Base-by-base conservation (phyloP, 495 filamentous ascomycete species). In the Xylaria telfairii region DNA sequence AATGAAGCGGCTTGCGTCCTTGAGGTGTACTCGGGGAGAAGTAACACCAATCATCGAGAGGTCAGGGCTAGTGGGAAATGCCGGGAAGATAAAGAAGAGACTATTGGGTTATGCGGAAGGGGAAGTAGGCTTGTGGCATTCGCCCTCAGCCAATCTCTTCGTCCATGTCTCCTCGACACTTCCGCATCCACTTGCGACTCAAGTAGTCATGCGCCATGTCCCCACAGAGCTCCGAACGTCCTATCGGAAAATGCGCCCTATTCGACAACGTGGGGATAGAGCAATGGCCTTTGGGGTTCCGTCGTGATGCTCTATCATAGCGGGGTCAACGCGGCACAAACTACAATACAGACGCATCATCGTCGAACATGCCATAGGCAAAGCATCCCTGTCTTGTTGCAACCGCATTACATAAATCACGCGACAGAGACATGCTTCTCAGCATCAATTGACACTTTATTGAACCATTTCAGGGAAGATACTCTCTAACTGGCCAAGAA, bases 191-290 rank as follows among this genome's bases (percentile, higher is more conserved):
- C 53, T 37, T 60, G 19, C 24, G 24, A 41, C 21, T 42, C 53
- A 53, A 37, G 56, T 21, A 63, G 32, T 69, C 67, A 60, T 63
- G 59, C 57, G 57, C 49, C 56, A 26, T 34, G 61, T 72, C 72
- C 65, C 72, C 69, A 74, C 71, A 67, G 39, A 67, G 49, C 63
- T 70, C 73, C 62, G 68, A 68, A 60, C 46, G 30, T 70, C 57
- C 71, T 65, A 62, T 75, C 74, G 72, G 72, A 61, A 53, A 57
- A 67, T 69, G 68, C 67, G 39, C 64, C 54, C 71, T 72, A 76
- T 73, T 37, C 56, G 51, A 76, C 73, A 79, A 80, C 79, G 77
- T 79, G 79, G 79, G 77, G 78, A 71, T 77, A 75, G 73, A 19
- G 68, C 68, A 77, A 72, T 80, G 74, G 78, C 74, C 77, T 72